Evolutionary conservation across 2,329 filamentous ascomycete genomes (phyloP), one percentile per base, ranked within the genome.

Genomic region (Fusarium pseudograminearum): DNA sequence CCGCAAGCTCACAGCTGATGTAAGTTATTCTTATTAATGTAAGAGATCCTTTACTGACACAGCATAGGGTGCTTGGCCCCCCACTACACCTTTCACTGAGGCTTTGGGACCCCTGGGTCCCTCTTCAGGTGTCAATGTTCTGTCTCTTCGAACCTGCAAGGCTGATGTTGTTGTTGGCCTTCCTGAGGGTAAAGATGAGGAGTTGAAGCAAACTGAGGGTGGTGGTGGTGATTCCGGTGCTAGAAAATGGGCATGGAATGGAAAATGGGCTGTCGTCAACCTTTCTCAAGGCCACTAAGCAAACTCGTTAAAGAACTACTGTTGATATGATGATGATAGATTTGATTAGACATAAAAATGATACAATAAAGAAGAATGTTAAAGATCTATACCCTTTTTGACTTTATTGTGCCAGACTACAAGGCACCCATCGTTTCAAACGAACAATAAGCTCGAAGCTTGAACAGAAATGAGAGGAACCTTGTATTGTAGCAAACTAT

Each of bases 91-190:
- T 0, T 98, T 98, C 80, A 84, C 86, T 4, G 86, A 91, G 67
- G 94, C 96, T 1, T 90, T 99, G 62, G 96, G 96, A 1, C 93
- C 94, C 0, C 83, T 99, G 53, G 95, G 95, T 0, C 89, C 89
- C 0, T 88, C 87, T 1, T 97, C 93, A 0, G 94, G 93, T 2
- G 80, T 98, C 59, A 94, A 97, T 64, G 87, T 95, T 5, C 85
- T 99, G 30, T 92, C 96, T 1, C 85, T 99, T 67, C 88, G 96
- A 60, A 99, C 96, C 0, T 98, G 95, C 85, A 99, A 99, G 82
- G 95, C 95, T 0, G 96, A 99, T 77, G 93, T 97, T 10, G 93
- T 98, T 0, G 96, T 98, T 28, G 95, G 94, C 0, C 84, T 99
- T n/a, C 86, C 90, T 16, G 80, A 89, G 11, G 94, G 95, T 9